Evolutionary conservation across 305 asterid genomes (phyloP).

Genomic region (Fraxinus velutina): DNA sequence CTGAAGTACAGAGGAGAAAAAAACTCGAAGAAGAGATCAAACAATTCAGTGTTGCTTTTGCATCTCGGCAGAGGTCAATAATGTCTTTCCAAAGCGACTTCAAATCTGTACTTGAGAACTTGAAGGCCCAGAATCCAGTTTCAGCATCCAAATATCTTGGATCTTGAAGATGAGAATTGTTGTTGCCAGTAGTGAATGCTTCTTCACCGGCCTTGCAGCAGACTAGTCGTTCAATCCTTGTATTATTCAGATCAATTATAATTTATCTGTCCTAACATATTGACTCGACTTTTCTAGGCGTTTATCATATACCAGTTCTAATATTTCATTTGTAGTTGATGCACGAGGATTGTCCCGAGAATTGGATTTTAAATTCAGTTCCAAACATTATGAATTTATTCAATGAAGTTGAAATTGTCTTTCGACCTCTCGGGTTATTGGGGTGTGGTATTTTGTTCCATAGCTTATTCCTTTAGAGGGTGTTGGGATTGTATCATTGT

Average conservation of each 20-base stretch:
- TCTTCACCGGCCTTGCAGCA: background rate
- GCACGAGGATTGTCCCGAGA: background rate
- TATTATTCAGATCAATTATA: background rate
- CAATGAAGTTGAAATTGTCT: slow-evolving; percentile 13
- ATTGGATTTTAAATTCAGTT: background rate
- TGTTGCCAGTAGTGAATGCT: background rate
- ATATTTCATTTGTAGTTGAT: background rate
- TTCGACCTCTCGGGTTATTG: background rate
- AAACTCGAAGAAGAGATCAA: slow-evolving; percentile 71
- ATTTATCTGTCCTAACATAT: background rate
- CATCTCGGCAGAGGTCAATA: slow-evolving; percentile 52
- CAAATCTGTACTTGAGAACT: slow-evolving; percentile 48
- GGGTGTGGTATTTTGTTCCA: background rate
- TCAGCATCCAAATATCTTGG: slow-evolving; percentile 66
- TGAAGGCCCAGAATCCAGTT: slow-evolving; percentile 50
- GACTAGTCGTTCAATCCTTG: background rate
- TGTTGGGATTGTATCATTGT: background rate
- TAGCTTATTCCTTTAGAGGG: background rate
- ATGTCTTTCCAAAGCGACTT: slow-evolving; percentile 58
- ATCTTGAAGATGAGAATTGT: slow-evolving; percentile 29
- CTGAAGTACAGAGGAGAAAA: slow-evolving; percentile 63
- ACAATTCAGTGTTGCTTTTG: slow-evolving; percentile 57
- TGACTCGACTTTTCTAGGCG: background rate
- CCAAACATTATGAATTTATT: slow-evolving; percentile 2
- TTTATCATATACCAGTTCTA: background rate